Percentiles rank a stretch among this genome's conserved stretches.
phyloP scores from a whole-genome alignment of 257 asterid genomes.

The Solanum chmielewskii region DNA sequence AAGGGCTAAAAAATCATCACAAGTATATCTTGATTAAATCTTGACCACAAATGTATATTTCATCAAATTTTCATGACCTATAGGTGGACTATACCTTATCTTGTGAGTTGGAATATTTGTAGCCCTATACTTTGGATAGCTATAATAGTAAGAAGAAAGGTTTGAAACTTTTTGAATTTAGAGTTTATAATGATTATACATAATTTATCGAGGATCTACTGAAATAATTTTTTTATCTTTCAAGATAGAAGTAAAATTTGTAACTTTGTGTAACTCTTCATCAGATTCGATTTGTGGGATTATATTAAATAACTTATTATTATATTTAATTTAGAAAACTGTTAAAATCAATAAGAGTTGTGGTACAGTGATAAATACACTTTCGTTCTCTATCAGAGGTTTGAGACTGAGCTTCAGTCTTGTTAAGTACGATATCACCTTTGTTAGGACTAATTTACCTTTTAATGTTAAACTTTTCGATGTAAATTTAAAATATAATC shows the following conservation, averaged over 20 bases:
- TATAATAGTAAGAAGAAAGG: neutral
- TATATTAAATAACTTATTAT: no score
- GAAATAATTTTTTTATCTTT: neutral
- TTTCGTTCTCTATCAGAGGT: neutral
- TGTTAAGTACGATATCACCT: neutral
- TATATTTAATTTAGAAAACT: neutral
- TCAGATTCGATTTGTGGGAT: neutral
- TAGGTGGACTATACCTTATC: neutral
- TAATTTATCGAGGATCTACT: neutral
- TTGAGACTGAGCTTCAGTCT: neutral
- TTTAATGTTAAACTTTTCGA: accelerated
- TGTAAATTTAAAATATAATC: neutral
- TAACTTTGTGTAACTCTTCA: no score
- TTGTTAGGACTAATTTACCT: neutral
- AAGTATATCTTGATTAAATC: neutral
- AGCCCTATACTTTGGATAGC: neutral
- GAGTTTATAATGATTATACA: neutral
- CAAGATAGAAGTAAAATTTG: neutral
- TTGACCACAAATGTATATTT: neutral
- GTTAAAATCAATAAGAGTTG: neutral
- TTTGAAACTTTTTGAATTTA: neutral
- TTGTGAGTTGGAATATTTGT: neutral
- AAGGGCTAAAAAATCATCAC: neutral
- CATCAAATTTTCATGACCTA: neutral
- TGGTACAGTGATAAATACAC: neutral